Evolutionary conservation across 1,284 basidiomycete genomes (phyloP).

Genomic region (Moesziomyces sp.): DNA sequence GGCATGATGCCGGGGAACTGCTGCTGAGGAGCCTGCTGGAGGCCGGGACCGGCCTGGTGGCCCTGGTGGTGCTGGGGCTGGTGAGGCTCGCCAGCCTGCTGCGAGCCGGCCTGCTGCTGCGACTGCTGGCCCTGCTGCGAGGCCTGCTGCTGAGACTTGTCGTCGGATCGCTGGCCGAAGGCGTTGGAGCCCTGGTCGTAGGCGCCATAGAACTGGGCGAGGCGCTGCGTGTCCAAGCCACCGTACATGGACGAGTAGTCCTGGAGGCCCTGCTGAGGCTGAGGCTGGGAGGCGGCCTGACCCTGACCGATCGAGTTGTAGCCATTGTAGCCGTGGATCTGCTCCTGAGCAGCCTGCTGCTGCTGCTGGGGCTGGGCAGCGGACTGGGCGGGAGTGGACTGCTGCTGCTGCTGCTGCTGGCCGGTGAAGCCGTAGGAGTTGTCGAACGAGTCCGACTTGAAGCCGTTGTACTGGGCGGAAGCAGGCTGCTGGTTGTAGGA

Average conservation of each 20-base stretch:
- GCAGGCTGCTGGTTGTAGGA: slow-evolving; percentile 36
- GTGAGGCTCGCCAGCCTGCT: slow-evolving; percentile 35
- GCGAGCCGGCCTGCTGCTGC: slow-evolving; percentile 36
- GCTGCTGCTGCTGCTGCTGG: slow-evolving; percentile 44
- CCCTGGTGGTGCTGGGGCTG: slow-evolving; percentile 41
- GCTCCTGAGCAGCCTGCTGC: slow-evolving; percentile 43
- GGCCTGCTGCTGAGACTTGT: slow-evolving; percentile 43
- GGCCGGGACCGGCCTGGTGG: slow-evolving; percentile 48
- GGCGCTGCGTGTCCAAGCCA: slow-evolving; percentile 60
- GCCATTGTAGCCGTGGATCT: slow-evolving; percentile 53
- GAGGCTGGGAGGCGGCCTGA: slow-evolving; percentile 31
- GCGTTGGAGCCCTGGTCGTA: slow-evolving; percentile 58
- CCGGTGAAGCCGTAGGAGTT: slow-evolving; percentile 48
- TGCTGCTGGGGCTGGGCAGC: slow-evolving; percentile 23
- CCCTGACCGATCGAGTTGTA: slow-evolving; percentile 44
- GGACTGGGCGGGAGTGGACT: slow-evolving; percentile 11
- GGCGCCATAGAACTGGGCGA: slow-evolving; percentile 59
- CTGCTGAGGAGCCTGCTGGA: slow-evolving; percentile 58
- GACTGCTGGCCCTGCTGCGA: slow-evolving; percentile 37
- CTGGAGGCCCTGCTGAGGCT: slow-evolving; percentile 48
- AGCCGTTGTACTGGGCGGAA: slow-evolving; percentile 41
- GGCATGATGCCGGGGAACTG: slow-evolving; percentile 66
- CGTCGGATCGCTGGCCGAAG: slow-evolving; percentile 49
- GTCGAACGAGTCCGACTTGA: slow-evolving; percentile 51
- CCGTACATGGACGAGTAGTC: slow-evolving; percentile 62